Evolutionary conservation across 2,329 filamentous ascomycete genomes (phyloP).

Genomic region (Fusarium virguliforme): DNA sequence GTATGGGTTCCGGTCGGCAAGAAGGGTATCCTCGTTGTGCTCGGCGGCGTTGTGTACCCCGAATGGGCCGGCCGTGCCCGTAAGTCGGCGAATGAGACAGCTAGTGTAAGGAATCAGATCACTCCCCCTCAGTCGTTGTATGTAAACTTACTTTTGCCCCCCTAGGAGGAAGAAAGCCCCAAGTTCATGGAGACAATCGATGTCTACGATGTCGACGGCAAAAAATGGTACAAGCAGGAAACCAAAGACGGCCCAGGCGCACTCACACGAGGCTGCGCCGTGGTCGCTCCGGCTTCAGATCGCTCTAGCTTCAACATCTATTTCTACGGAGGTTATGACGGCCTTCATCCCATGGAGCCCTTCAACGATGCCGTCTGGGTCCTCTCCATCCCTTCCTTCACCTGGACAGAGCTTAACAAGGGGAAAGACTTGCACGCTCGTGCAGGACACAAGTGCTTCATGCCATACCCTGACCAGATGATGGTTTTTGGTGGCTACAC

Average conservation of each 20-base stretch:
- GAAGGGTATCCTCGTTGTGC: conserved; percentile 81
- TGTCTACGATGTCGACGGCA: conserved; percentile 81
- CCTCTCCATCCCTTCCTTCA: conserved; percentile 84
- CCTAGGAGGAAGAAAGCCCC: conserved; percentile 75
- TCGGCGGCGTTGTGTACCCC: conserved; percentile 81
- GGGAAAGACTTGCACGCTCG: conserved; percentile 71
- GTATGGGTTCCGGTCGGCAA: conserved; percentile 85
- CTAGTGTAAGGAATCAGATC: conserved; percentile 54
- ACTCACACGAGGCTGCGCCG: conserved; percentile 79
- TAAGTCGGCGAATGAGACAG: conserved; percentile 51
- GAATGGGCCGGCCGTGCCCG: conserved; percentile 59
- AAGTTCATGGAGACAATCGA: conserved; percentile 81
- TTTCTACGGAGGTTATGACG: conserved; percentile 84
- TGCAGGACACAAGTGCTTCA: conserved; percentile 82
- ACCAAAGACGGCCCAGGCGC: conserved; percentile 74
- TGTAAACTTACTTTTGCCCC: not conserved
- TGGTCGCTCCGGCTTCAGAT: conserved; percentile 80
- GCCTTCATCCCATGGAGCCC: conserved; percentile 57
- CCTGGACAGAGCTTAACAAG: conserved; percentile 74
- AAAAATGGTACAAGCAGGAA: conserved; percentile 78
- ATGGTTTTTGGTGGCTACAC: conserved; percentile 80
- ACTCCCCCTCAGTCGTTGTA: no score
- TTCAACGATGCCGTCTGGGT: conserved; percentile 84
- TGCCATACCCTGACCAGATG: conserved; percentile 85
- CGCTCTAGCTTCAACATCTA: conserved; percentile 86